Conservation (phyloP, 495 filamentous ascomycete genomes). For the Tricharina praecox region DNA sequence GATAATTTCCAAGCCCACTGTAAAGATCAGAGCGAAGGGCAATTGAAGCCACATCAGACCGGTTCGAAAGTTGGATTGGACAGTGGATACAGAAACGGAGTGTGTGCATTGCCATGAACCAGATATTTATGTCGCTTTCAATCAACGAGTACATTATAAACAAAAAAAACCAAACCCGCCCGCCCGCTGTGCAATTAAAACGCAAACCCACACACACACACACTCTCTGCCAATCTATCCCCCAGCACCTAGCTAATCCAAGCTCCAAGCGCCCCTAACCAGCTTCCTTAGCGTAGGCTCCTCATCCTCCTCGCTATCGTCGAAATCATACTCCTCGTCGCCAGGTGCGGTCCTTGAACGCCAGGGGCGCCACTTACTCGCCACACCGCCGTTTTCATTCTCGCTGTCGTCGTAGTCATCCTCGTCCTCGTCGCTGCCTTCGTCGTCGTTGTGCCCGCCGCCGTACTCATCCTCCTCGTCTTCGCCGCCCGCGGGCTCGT, state of each 20-base stretch:
- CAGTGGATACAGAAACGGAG: too few species aligned
- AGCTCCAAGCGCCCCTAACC: background rate
- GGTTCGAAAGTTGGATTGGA: too few species aligned
- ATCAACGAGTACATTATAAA: too few species aligned
- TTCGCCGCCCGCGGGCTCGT: slow-evolving; percentile 18
- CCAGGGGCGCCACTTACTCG: background rate
- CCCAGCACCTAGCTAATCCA: background rate
- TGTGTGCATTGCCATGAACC: too few species aligned
- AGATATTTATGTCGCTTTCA: too few species aligned
- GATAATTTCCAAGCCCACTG: too few species aligned
- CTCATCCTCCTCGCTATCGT: background rate
- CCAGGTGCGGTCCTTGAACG: background rate
- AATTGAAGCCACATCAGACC: too few species aligned
- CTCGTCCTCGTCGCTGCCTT: background rate
- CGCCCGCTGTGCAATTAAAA: too few species aligned
- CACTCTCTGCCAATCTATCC: too few species aligned
- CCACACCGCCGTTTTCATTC: background rate
- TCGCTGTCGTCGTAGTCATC: slow-evolving; percentile 1
- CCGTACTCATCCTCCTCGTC: slow-evolving; percentile 16
- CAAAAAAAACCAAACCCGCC: too few species aligned
- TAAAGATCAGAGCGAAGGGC: too few species aligned
- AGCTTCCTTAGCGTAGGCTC: background rate
- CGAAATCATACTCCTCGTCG: background rate
- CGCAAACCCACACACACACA: too few species aligned
- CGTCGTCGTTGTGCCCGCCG: background rate